Base-by-base conservation (phyloP, 768 basidiomycete genomes). In the Suillus cothurnatus region DNA sequence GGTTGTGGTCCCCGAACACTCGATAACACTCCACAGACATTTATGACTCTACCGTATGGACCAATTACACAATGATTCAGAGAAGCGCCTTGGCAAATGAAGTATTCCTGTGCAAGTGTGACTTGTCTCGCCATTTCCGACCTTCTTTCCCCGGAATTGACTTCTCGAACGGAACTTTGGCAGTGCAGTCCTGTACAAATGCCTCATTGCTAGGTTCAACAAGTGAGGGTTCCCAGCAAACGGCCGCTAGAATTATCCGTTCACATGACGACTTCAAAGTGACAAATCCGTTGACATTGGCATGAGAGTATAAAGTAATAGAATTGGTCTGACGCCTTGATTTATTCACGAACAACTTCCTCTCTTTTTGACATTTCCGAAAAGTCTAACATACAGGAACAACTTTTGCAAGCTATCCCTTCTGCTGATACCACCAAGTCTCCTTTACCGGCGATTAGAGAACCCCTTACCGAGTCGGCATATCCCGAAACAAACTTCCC, bases 241-340 rank as follows among this genome's bases (percentile, higher is more conserved):
- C 39, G 39, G 19, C 26, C 11, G 26, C 38, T 41, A 19, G 26
- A 28, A 26, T 59, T 14, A 2, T 41, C 28, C 6, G 19, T 31
- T 59, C 58, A 41, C 58, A 59, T 28, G 58, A 41, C 26, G 12
- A 41, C 38, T 59, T 17, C 39, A 39, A 59, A 26, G 38, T 59
- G 38, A 19, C 26, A 59, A 59, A 39, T 59, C 41, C 9, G 39
- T 21, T 21, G 39, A 19, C 19, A 6, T 28, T 59, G 38, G 21
- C 57, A 59, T 59, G 58, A 59, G 58, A 59, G 26, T 59, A 59
- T 59, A 59, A 59, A 59, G 26, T 12, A 19, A 28, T 14, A 6
- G 38, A 28, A 39, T 31, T 41, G 28, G 19, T 31, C 12, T 58
- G 17, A 8, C 17, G 12, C 26, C 17, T 38, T 58, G 23, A 39